phyloP scores from a whole-genome alignment of 495 filamentous ascomycete species.

The Penicillium roqueforti region DNA sequence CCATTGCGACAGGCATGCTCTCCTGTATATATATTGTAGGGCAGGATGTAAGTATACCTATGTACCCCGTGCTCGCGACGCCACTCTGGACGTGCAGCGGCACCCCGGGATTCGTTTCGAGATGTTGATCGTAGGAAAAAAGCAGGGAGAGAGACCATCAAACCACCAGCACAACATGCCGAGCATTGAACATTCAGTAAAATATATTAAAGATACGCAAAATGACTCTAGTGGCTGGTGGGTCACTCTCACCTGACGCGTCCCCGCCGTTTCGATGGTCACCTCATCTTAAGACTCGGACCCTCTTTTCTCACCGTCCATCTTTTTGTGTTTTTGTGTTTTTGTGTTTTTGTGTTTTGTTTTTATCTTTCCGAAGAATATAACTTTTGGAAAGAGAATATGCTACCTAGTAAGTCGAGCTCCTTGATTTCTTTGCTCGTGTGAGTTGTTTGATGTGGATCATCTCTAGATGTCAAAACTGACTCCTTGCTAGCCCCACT shows the following conservation, averaged over 20 bases:
- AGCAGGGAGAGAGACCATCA: not conserved
- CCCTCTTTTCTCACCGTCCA: not conserved
- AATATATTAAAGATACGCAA: slow-evolving; percentile 4
- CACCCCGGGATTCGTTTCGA: no score
- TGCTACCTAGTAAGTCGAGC: not conserved
- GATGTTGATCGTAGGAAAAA: slow-evolving; percentile 6
- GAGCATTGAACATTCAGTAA: not conserved
- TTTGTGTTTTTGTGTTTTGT: not conserved
- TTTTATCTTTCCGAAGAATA: not conserved
- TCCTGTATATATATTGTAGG: not conserved
- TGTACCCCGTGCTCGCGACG: not conserved
- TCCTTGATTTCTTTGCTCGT: not conserved
- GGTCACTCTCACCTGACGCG: slow-evolving; percentile 15
- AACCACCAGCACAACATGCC: not conserved
- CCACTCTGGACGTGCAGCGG: no score
- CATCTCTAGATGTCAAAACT: slow-evolving; percentile 1
- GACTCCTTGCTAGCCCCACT: slow-evolving; percentile 1
- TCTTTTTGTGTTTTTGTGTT: not conserved
- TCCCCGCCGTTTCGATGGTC: not conserved
- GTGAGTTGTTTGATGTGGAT: slow-evolving; percentile 1
- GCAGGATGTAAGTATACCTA: not conserved
- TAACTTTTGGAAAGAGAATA: not conserved
- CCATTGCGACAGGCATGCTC: not conserved
- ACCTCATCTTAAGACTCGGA: not conserved
- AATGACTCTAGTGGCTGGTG: not conserved